Percentiles rank a stretch among this genome's conserved stretches.
phyloP scores from a whole-genome alignment of 208 protist genomes.

The Leishmania lainsoni region DNA sequence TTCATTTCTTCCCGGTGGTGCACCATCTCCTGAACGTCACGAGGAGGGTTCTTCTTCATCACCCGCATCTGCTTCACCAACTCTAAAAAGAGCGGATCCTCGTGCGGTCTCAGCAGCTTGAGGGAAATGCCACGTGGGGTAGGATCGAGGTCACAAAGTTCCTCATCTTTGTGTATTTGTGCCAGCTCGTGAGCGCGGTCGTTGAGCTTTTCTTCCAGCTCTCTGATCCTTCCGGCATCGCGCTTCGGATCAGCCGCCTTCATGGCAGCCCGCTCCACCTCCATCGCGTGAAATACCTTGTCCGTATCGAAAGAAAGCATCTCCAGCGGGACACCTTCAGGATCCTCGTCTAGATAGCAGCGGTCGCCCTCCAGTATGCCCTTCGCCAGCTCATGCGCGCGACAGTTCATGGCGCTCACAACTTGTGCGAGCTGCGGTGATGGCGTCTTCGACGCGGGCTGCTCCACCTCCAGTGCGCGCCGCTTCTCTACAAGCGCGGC shows the following conservation, averaged over 20 bases:
- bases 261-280: slow-evolving; percentile 58
- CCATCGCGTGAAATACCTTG: slow-evolving; percentile 49
- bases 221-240: slow-evolving; percentile 49
- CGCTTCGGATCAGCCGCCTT: slow-evolving; percentile 61
- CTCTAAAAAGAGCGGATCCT: slow-evolving; percentile 46
- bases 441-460: slow-evolving; percentile 3
- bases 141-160: slow-evolving; percentile 48
- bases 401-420: slow-evolving; percentile 39
- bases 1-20: slow-evolving; percentile 48
- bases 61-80: slow-evolving; percentile 44
- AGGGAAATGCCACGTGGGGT: slow-evolving; percentile 52
- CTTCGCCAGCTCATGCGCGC: slow-evolving; percentile 44
- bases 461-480: slow-evolving; percentile 37
- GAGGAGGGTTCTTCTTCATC: slow-evolving; percentile 41
- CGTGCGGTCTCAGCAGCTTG: slow-evolving; percentile 60
- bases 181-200: slow-evolving; percentile 71
- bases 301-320: slow-evolving; percentile 67
- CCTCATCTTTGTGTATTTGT: slow-evolving; percentile 57
- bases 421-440: slow-evolving; percentile 36
- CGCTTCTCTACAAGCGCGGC: slow-evolving; percentile 48
- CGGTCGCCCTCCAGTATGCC: slow-evolving; percentile 40
- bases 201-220: slow-evolving; percentile 58
- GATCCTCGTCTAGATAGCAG: slow-evolving; percentile 28
- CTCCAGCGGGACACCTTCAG: slow-evolving; percentile 62
- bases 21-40: slow-evolving; percentile 22